phyloP scores from a whole-genome alignment of 441 rosid species.

The Viola pubescens region DNA sequence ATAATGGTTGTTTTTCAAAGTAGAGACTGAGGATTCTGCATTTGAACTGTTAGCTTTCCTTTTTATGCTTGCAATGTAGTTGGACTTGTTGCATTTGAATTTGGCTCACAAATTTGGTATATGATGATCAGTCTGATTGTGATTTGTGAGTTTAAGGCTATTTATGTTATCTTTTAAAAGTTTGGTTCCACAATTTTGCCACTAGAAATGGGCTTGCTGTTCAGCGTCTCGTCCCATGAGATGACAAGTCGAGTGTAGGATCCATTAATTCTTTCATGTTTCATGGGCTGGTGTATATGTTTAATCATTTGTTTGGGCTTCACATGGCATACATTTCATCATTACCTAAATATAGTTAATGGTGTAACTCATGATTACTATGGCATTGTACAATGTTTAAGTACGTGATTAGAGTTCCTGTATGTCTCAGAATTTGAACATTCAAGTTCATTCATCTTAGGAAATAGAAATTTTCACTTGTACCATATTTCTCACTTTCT shows the following conservation, averaged over 20 bases:
- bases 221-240: no score
- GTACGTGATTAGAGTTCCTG: no score
- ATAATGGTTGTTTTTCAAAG: background rate
- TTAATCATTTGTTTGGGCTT: no score
- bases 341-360: no score
- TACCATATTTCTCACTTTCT: background rate
- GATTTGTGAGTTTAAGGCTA: background rate
- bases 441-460: background rate
- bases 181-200: background rate
- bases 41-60: background rate
- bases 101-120: background rate
- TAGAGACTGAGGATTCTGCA: background rate
- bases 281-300: no score
- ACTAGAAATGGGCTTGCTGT: no score
- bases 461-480: background rate
- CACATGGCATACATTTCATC: no score
- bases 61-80: background rate
- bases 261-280: no score
- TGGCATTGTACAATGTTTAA: background rate
- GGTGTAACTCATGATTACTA: no score
- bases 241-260: no score
- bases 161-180: background rate
- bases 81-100: background rate
- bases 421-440: no score
- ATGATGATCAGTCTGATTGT: no score